Percentiles rank a stretch among this genome's conserved stretches.
Conservation (phyloP, 192 early-diverging fungal genomes). For the Mortierella antarctica region DNA sequence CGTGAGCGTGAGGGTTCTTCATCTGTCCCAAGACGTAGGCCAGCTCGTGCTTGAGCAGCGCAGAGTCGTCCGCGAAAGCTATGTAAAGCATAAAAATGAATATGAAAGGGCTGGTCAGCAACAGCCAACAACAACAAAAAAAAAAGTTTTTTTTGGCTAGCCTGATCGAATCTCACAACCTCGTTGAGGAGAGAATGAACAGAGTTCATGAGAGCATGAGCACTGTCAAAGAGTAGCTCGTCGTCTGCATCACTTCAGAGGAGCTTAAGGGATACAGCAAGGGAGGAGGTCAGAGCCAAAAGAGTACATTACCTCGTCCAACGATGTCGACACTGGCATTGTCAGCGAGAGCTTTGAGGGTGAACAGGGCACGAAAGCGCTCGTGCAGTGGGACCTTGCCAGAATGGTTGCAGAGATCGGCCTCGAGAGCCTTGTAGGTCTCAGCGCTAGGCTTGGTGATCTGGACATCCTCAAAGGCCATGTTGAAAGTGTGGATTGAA, state of each 20-base stretch:
- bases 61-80: constrained; percentile 84
- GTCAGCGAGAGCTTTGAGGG: constrained; percentile 85
- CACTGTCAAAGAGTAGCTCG: too few relatives aligned
- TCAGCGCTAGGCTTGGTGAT: constrained; percentile 32
- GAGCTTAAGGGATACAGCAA: background rate
- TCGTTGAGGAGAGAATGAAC: background rate
- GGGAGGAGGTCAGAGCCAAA: background rate
- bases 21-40: constrained; percentile 98
- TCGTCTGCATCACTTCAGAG: background rate
- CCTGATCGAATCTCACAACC: background rate
- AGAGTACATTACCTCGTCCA: constrained; percentile 65
- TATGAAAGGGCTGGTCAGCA: background rate
- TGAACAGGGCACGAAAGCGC: constrained; percentile 95
- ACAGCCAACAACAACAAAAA: background rate
- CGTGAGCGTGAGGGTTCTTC: constrained; percentile 82
- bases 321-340: constrained; percentile 84
- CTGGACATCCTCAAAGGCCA: constrained; percentile 50
- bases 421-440: constrained; percentile 71
- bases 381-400: constrained; percentile 78
- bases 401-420: constrained; percentile 67
- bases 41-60: constrained; percentile 94
- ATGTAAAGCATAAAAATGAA: background rate
- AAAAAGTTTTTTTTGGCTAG: background rate
- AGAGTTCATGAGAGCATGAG: background rate
- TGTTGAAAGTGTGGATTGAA: background rate